phyloP scores from a whole-genome alignment of 1,139 yeast genomes.

The Sporopachydermia cereana region DNA sequence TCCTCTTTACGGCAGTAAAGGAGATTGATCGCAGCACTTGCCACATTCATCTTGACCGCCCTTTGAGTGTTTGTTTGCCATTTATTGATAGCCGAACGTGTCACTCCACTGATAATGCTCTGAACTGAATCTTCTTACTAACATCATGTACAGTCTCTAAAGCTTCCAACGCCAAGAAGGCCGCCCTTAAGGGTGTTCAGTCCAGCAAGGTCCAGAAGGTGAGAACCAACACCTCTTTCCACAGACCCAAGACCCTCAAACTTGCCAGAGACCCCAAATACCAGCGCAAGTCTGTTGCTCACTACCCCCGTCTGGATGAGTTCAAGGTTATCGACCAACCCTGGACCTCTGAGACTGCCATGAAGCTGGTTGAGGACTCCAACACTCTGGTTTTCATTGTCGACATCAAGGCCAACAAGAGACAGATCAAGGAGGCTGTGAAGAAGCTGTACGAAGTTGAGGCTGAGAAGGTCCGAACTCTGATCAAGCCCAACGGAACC shows the following conservation, averaged over 20 bases:
- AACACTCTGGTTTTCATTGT: conserved; percentile 99
- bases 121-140: not conserved
- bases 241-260: conserved; percentile 94
- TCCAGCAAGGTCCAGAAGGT: conserved; percentile 84
- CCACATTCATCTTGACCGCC: too few relatives aligned
- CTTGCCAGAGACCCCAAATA: conserved; percentile 92
- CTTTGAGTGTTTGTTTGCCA: too few relatives aligned
- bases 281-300: conserved; percentile 94
- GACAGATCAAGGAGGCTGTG: conserved; percentile 96
- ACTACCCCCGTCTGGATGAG: conserved; percentile 93
- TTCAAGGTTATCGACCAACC: conserved; percentile 92
- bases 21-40: too few relatives aligned
- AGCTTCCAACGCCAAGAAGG: conserved; percentile 98
- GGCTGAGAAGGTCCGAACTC: conserved; percentile 87
- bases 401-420: conserved; percentile 92
- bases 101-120: too few relatives aligned
- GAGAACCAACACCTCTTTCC: conserved; percentile 92
- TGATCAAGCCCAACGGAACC: conserved; percentile 98
- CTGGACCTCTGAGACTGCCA: conserved; percentile 96
- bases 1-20: too few relatives aligned
- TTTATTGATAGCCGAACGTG: too few relatives aligned
- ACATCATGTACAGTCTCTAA: conserved; percentile 23
- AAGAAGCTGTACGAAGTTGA: conserved; percentile 98
- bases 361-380: conserved; percentile 99
- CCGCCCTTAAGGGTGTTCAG: conserved; percentile 97